Evolutionary conservation across 495 filamentous ascomycete genomes (phyloP).

Genomic region (Platismatia glauca): DNA sequence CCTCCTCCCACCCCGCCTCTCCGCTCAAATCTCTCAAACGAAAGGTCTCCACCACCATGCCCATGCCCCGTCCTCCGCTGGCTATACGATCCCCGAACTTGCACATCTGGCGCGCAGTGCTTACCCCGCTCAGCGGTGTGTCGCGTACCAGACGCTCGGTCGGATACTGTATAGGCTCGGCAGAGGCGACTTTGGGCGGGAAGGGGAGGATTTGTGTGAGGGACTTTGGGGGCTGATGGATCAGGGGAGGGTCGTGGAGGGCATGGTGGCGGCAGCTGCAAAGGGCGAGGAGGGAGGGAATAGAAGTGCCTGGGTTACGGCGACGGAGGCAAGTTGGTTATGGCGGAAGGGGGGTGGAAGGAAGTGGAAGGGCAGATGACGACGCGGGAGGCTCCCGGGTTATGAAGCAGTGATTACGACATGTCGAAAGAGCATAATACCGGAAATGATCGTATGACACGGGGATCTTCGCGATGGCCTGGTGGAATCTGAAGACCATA

Average conservation of each 20-base stretch:
- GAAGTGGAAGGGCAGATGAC: slow-evolving; percentile 20
- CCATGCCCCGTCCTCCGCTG: slow-evolving; percentile 84
- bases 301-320: slow-evolving; percentile 42
- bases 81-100: slow-evolving; percentile 87
- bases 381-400: neutral
- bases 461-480: neutral
- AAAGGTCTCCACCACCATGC: slow-evolving; percentile 90
- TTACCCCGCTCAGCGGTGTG: slow-evolving; percentile 77
- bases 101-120: slow-evolving; percentile 71
- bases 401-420: neutral
- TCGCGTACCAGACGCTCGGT: slow-evolving; percentile 86
- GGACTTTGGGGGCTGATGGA: slow-evolving; percentile 72
- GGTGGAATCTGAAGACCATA: neutral
- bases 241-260: slow-evolving; percentile 64
- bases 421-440: neutral
- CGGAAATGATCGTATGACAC: neutral
- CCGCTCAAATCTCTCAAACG: slow-evolving; percentile 59
- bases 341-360: slow-evolving; percentile 70
- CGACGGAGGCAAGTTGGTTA: slow-evolving; percentile 84
- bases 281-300: slow-evolving; percentile 34
- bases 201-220: slow-evolving; percentile 46
- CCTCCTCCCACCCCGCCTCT: slow-evolving; percentile 64
- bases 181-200: slow-evolving; percentile 63
- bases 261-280: slow-evolving; percentile 57
- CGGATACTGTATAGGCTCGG: slow-evolving; percentile 78